A percentile compares a stretch with the other conserved stretches of the same genome.
Evolutionary conservation across 2,329 filamentous ascomycete genomes (phyloP).

Genomic region (Trichophyton rubrum): DNA sequence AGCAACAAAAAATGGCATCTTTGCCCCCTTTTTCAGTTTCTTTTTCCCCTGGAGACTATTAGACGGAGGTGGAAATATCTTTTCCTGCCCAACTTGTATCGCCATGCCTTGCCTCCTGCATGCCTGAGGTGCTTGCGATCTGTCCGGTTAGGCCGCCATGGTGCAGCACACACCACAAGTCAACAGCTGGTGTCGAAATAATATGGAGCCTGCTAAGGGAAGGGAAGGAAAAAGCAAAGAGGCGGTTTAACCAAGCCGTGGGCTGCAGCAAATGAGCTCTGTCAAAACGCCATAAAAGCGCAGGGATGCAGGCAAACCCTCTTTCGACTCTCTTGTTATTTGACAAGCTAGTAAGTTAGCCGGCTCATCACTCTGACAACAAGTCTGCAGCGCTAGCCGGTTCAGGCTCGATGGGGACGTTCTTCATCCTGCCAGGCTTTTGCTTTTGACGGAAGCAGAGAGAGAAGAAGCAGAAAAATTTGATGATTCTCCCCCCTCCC

Average conservation of each 20-base stretch:
- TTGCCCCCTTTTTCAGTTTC: too few species aligned
- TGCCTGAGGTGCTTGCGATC: not conserved
- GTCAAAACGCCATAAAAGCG: not conserved
- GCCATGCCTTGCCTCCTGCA: not conserved
- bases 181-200: not conserved
- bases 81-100: slow-evolving; percentile 1
- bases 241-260: not conserved
- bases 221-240: not conserved
- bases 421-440: not conserved
- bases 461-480: not conserved
- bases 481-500: not conserved
- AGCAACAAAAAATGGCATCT: too few species aligned
- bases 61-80: not conserved
- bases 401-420: not conserved
- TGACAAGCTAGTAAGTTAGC: not conserved
- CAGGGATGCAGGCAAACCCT: not conserved
- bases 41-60: too few species aligned
- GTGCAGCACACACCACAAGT: not conserved
- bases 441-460: not conserved
- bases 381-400: not conserved
- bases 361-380: slow-evolving; percentile 3
- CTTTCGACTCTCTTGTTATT: not conserved
- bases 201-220: not conserved
- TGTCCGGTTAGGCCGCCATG: not conserved
- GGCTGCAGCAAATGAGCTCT: slow-evolving; percentile 2